phyloP scores from a whole-genome alignment of 2,329 filamentous ascomycete species.

The Trichoderma endophyticum region DNA sequence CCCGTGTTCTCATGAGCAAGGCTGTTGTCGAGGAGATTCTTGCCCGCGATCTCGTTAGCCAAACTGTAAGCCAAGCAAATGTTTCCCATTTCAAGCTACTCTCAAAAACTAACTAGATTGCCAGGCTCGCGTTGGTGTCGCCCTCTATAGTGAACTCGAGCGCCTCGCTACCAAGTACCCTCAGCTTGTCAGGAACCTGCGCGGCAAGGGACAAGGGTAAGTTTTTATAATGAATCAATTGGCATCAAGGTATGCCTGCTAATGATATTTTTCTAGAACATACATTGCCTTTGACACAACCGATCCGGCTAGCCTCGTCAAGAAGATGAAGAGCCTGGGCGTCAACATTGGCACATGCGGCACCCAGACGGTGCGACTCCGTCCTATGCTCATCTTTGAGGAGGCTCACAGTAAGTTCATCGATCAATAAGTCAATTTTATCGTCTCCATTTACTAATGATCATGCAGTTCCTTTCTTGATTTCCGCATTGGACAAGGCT shows the following conservation, averaged over 20 bases:
- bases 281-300: conserved; percentile 80
- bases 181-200: conserved; percentile 66
- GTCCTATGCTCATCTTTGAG: conserved; percentile 82
- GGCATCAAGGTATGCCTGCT: neutral
- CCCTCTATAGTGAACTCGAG: conserved; percentile 64
- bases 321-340: conserved; percentile 66
- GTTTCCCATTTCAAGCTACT: too few relatives aligned
- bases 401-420: conserved; percentile 54
- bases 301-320: conserved; percentile 65
- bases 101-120: neutral
- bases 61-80: conserved; percentile 39
- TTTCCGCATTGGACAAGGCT: conserved; percentile 9
- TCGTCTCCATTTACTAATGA: neutral
- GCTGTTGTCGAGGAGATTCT: conserved; percentile 75
- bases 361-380: conserved; percentile 63
- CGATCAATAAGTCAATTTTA: neutral
- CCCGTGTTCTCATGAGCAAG: conserved; percentile 72
- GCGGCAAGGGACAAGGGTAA: conserved; percentile 67
- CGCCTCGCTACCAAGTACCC: conserved; percentile 64
- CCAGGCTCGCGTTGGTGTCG: conserved; percentile 59
- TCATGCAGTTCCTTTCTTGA: neutral
- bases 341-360: conserved; percentile 79
- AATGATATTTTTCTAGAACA: conserved; percentile 40
- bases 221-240: neutral
- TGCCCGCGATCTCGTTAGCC: conserved; percentile 62